These are phyloP conservation scores for Rhodomyrtus tomentosa DNA, from an alignment of 345 rosid species.

Conservation along the genomic window DNA sequence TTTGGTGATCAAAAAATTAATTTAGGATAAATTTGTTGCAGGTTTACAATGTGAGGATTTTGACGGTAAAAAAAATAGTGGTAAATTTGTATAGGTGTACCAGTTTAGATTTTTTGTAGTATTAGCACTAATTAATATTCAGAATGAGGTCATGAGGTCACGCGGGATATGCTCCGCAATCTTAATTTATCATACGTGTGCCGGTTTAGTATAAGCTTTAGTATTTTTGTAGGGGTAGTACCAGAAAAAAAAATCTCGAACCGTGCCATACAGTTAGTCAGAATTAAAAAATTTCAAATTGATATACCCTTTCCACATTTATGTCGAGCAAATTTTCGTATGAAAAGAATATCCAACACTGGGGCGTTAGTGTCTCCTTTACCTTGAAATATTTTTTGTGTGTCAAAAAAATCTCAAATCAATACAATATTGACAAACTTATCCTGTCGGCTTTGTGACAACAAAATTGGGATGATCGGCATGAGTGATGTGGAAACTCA, in stretches of 20 bases:
- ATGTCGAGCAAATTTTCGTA: neutral
- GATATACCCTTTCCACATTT: neutral
- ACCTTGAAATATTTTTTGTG: too few relatives aligned
- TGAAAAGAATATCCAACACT: neutral
- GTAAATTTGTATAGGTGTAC: too few relatives aligned
- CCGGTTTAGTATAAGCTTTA: neutral
- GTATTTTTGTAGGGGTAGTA: neutral
- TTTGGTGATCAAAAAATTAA: too few relatives aligned
- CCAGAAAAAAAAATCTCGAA: neutral
- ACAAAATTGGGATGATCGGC: neutral
- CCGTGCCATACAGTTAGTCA: neutral
- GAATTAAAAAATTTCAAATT: neutral
- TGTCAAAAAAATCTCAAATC: neutral
- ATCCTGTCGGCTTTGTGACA: neutral
- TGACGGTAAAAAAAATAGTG: too few relatives aligned
- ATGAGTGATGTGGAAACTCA: neutral
- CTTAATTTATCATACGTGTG: neutral
- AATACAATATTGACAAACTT: neutral
- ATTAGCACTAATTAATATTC: neutral
- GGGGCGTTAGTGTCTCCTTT: too few relatives aligned
- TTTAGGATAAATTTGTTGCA: too few relatives aligned
- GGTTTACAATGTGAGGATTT: accelerated
- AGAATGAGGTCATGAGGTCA: neutral
- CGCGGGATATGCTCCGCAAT: neutral
- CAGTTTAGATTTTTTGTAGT: too few relatives aligned